Evolutionary conservation across 2,329 filamentous ascomycete species (phyloP).

Genomic region (Ramularia collo-cygni): DNA sequence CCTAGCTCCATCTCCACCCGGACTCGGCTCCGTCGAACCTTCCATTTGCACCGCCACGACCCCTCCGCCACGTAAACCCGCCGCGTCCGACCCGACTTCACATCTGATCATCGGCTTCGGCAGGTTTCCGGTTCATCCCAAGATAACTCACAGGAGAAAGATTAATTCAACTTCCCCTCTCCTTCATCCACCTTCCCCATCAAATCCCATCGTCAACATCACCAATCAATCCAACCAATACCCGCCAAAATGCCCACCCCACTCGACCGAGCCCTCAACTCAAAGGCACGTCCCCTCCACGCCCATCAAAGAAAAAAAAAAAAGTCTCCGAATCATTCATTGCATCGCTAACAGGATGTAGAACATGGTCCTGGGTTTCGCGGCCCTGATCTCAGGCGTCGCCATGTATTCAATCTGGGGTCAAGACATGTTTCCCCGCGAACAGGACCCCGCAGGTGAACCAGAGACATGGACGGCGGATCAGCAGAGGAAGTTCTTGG

Average conservation of each 20-base stretch:
- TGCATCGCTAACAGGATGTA: conserved; percentile 12
- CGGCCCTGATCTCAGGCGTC: conserved; percentile 71
- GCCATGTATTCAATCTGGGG: conserved; percentile 83
- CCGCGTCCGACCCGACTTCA: too few species aligned
- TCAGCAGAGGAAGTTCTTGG: conserved; percentile 75
- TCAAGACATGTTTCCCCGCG: conserved; percentile 70
- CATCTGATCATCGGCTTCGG: too few species aligned
- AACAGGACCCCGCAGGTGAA: conserved; percentile 69
- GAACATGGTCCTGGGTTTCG: conserved; percentile 57
- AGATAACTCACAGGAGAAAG: too few species aligned
- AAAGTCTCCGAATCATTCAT: too few species aligned
- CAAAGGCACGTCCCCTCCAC: conserved; percentile 24
- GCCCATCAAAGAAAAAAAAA: not conserved
- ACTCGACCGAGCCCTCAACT: conserved; percentile 42
- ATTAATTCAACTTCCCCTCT: too few species aligned
- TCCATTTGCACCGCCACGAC: too few species aligned
- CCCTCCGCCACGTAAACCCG: too few species aligned
- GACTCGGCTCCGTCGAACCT: too few species aligned
- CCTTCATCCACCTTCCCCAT: not conserved
- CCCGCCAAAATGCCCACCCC: conserved; percentile 42
- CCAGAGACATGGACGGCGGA: conserved; percentile 68
- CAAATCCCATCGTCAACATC: too few species aligned
- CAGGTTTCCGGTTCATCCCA: too few species aligned
- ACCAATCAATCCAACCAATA: not conserved
- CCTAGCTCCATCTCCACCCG: too few species aligned